Evolutionary conservation across 164 flowering plant genomes (phyloP).

Genomic region (Vitis vinifera): DNA sequence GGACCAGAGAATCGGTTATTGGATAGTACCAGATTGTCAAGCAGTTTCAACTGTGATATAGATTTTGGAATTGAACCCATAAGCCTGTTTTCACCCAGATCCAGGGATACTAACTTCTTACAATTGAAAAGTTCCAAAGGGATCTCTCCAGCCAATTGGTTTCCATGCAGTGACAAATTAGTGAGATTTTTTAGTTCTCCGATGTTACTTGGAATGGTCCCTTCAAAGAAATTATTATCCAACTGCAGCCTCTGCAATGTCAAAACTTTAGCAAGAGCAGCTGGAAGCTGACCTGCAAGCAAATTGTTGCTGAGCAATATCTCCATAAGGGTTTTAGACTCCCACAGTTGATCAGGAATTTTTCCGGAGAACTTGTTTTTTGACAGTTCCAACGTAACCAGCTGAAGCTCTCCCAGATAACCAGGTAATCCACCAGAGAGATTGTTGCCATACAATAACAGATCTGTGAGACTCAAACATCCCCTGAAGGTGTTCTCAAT

Average conservation of each 20-base stretch:
- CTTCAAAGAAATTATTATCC: slow-evolving; percentile 52
- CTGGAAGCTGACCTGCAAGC: slow-evolving; percentile 47
- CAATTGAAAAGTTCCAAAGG: slow-evolving; percentile 55
- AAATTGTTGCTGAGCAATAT: slow-evolving; percentile 44
- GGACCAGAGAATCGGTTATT: slow-evolving; percentile 37
- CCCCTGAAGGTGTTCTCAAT: slow-evolving; percentile 39
- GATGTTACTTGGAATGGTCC: slow-evolving; percentile 48
- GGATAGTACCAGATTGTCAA: too few species aligned
- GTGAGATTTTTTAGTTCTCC: slow-evolving; percentile 57
- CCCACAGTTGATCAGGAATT: slow-evolving; percentile 55
- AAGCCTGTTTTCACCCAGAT: slow-evolving; percentile 50
- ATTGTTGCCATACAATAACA: slow-evolving; percentile 45
- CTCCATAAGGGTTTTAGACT: slow-evolving; percentile 58
- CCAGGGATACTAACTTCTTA: slow-evolving; percentile 47
- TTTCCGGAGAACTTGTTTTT: slow-evolving; percentile 50
- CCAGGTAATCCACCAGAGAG: slow-evolving; percentile 51
- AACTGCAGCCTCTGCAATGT: slow-evolving; percentile 42
- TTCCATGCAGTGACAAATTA: slow-evolving; percentile 58
- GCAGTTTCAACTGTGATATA: too few species aligned
- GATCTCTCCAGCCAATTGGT: slow-evolving; percentile 43
- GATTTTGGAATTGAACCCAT: neutral
- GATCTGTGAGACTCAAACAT: slow-evolving; percentile 46
- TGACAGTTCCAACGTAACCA: slow-evolving; percentile 49
- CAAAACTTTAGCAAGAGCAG: slow-evolving; percentile 21
- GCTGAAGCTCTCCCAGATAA: slow-evolving; percentile 51